Conservation (phyloP, 2,329 filamentous ascomycete species). For the Alternaria infectoria region DNA sequence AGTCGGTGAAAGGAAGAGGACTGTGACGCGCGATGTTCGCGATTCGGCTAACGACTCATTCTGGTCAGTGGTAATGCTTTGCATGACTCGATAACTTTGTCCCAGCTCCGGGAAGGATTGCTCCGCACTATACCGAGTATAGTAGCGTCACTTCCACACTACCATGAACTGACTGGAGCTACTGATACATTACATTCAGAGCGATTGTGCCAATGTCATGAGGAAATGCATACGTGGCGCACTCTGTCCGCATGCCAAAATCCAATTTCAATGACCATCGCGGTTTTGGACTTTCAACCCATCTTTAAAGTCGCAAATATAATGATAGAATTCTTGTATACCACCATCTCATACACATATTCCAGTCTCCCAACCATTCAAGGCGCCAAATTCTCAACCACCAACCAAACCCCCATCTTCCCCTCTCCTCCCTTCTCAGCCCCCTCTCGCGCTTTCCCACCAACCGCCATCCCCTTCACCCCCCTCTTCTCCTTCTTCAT, state of each 20-base stretch:
- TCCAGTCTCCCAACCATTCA: too few relatives aligned
- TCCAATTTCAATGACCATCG: too few relatives aligned
- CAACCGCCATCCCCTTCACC: not conserved
- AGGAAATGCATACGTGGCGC: too few relatives aligned
- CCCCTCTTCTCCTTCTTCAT: constrained; percentile 7
- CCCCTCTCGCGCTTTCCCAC: not conserved
- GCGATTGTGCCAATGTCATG: too few relatives aligned
- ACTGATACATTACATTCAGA: too few relatives aligned
- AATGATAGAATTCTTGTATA: too few relatives aligned
- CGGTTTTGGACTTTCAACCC: too few relatives aligned
- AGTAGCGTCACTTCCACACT: not conserved
- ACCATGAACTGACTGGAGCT: too few relatives aligned
- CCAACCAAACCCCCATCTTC: constrained; percentile 36
- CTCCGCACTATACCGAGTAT: not conserved
- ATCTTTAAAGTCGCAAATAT: too few relatives aligned
- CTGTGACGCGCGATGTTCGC: not conserved
- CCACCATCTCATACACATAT: too few relatives aligned
- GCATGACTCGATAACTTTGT: not conserved
- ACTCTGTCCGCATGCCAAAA: too few relatives aligned
- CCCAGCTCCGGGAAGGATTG: not conserved
- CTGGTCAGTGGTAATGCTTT: not conserved
- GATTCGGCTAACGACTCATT: not conserved
- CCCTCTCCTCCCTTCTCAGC: not conserved
- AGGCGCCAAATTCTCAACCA: constrained; percentile 36
- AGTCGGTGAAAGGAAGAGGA: not conserved